Conservation (phyloP, 2,329 filamentous ascomycete genomes). For the Biscogniauxia mediterranea region DNA sequence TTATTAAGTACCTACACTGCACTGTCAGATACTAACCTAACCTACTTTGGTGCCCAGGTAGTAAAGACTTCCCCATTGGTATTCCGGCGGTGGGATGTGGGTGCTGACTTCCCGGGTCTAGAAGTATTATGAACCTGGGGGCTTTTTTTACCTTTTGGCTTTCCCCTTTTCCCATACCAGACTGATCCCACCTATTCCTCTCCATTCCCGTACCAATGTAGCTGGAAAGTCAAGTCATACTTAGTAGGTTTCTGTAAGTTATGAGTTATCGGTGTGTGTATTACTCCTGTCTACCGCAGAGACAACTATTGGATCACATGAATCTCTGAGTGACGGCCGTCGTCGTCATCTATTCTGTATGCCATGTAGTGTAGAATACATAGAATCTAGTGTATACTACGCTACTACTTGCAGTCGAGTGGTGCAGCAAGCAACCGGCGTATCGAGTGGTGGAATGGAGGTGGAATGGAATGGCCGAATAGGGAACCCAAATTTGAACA, state of each 20-base stretch:
- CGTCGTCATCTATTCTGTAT: slow-evolving; percentile 11
- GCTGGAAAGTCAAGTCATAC: too few relatives aligned
- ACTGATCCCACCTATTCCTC: background rate
- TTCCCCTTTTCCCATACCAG: background rate
- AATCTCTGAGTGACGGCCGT: slow-evolving; percentile 10
- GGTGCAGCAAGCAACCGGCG: background rate
- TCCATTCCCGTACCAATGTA: too few relatives aligned
- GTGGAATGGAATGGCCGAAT: background rate
- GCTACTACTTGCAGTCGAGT: slow-evolving; percentile 1
- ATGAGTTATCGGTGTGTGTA: background rate
- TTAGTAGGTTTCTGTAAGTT: too few relatives aligned
- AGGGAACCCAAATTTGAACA: background rate
- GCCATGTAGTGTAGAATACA: too few relatives aligned
- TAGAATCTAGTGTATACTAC: background rate
- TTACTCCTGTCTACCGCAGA: background rate
- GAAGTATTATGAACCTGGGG: background rate
- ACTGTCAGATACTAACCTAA: too few relatives aligned
- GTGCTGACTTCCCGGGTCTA: background rate
- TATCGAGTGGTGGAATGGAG: background rate
- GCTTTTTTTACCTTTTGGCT: background rate
- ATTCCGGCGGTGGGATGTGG: background rate
- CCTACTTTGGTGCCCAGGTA: too few relatives aligned
- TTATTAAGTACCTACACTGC: too few relatives aligned
- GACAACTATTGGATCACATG: slow-evolving; percentile 8
- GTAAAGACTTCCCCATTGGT: background rate